Evolutionary conservation across 208 protist genomes (phyloP), one percentile per base, ranked within the genome.

Genomic region (Angomonas deanei): DNA sequence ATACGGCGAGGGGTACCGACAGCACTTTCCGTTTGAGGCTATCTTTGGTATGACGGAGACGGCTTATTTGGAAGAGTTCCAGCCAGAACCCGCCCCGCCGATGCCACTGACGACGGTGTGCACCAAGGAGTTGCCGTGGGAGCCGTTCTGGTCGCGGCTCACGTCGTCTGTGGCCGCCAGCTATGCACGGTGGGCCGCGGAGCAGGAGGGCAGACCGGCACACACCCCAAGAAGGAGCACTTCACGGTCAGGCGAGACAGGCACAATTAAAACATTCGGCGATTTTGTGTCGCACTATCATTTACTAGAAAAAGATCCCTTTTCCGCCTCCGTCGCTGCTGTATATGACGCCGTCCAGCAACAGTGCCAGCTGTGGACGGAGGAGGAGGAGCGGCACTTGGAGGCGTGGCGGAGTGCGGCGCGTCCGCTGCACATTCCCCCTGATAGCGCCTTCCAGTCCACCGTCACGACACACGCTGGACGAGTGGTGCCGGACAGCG

Each of bases 41-140:
- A 30, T 76, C 61, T 80, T 76, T 33, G 74, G 70, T 27, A 72
- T 80, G 73, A n/a, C 54, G 1, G 2, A 21, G 3, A 38, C 2
- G 24, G 36, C 46, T 28, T 78, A 78, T 61, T 38, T 15, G 1
- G 24, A n/a, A 0, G 62, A 74, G 57, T 5, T 21, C 10, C 10
- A 53, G 23, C 10, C 5, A 17, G 47, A 53, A 24, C 5, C 5
- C 5, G 47, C 11, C 5, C n/a, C 5, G 23, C 10, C 5, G n/a
- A 17, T 17, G 47, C 8, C 47, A n/a, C n/a, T n/a, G n/a, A n/a
- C n/a, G n/a, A n/a, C n/a, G n/a, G n/a, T n/a, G n/a, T n/a, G n/a
- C n/a, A n/a, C n/a, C n/a, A n/a, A n/a, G n/a, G n/a, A n/a, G n/a
- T n/a, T n/a, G n/a, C n/a, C n/a, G n/a, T n/a, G n/a, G n/a, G n/a